Evolutionary conservation across 2,329 filamentous ascomycete species (phyloP), one percentile per base, ranked within the genome.

Genomic region (Xylaria sp.): DNA sequence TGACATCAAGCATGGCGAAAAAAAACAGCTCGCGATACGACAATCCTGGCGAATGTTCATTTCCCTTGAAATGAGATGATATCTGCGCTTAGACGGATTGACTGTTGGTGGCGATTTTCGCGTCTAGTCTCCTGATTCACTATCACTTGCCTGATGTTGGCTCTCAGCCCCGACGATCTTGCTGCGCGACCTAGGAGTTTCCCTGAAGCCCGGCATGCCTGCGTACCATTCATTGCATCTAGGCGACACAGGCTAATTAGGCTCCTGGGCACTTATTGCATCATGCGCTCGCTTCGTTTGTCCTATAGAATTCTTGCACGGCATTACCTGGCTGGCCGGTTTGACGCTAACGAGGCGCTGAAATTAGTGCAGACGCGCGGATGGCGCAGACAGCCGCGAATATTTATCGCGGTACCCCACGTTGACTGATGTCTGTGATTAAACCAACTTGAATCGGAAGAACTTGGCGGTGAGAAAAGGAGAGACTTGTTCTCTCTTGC

Each of bases 101-200:
- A 39, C 28, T 66, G 63, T 69, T 69, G 54, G 63, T 66, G 63
- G 58, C 67, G 28, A 66, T 13, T 25, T 10, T 36, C 55, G 62
- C 62, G 58, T 62, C 48, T 66, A 69, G 62, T 58, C 31, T 48
- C 46, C n/a, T 36, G 20, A 39, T 15, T 46, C 31, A 33, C 20
- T 56, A 41, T 20, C 4, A 63, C 65, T 63, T 67, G 23, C 59
- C 52, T 46, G 23, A 59, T 52, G 41, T 46, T 46, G 41, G 18
- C 63, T 62, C 46, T 39, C 55, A 55, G 59, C 31, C 49, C 58
- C 39, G 59, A 28, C 28, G 39, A 48, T 28, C 41, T 46, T 23
- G 18, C n/a, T 36, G 2, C 28, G 18, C 13, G 25, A 15, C 5
- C 8, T 33, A 9, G 15, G 41, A n/a, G 15, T 46, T 8, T 36